Evolutionary conservation across 2,329 filamentous ascomycete species (phyloP), one percentile per base, ranked within the genome.

Genomic region (Bisporella sp.): DNA sequence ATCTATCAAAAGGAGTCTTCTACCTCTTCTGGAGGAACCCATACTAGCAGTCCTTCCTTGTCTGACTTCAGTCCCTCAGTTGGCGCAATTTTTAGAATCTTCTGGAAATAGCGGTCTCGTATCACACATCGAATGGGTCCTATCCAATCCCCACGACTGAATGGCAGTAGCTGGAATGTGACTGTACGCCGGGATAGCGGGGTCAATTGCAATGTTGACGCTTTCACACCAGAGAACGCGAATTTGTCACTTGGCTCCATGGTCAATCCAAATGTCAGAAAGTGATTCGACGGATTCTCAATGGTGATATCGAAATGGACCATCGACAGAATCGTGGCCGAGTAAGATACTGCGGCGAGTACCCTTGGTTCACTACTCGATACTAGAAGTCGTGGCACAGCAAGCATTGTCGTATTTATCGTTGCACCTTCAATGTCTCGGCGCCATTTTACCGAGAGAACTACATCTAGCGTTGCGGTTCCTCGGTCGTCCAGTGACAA

Each of bases 221-320:
- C 77, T 71, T 97, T 97, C 2, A 88, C 75, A 0, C 93, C 93
- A 6, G 88, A 90, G 68, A 99, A 97, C 0, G 90, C 92, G 68
- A 97, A 97, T 48, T 89, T 81, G 57, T 95, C 89, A 64, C 82
- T 92, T 3, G 90, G 87, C 59, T 99, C 92, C 90, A 99, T 95
- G 30, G 77, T 82, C 45, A 97, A 69, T 31, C 88, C 90, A 69
- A 99, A 99, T 0, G 91, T 96, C 46, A 99, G 78, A 69, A 96
- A 95, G 67, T 99, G 93, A 66, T 84, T 86, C 0, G 92, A 96
- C 0, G 91, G 87, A 65, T 99, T 99, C 69, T 99, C 93, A 50
- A 99, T 82, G 4, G 82, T 89, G 64, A 86, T 86, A 53, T 77
- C 69, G 39, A 83, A 69, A 45, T 79, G 68, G 37, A 64, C 51